These are phyloP conservation scores for Tylopilus rubrobrunneus DNA, from an alignment of 768 basidiomycete species.

Conservation along the genomic window DNA sequence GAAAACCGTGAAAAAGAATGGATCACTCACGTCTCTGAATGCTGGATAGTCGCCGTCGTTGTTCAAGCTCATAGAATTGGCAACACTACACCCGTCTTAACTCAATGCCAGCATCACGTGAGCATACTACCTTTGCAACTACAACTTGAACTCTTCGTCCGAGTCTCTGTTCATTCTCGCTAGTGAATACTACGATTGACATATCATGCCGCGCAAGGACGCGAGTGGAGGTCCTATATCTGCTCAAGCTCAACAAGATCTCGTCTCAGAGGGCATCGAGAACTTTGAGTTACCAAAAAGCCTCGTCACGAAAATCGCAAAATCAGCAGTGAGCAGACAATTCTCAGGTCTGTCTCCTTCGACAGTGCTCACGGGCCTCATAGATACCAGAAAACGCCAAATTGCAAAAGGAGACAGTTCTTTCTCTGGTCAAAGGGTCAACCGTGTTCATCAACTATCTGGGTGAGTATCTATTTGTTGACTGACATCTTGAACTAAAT, in stretches of 20 bases:
- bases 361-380: background rate
- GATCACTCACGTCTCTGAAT: conserved; percentile 1
- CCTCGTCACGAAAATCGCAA: conserved; percentile 80
- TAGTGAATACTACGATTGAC: background rate
- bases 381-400: conserved; percentile 85
- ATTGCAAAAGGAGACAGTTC: conserved; percentile 83
- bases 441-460: conserved; percentile 96
- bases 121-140: too few species aligned
- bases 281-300: conserved; percentile 86
- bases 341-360: conserved; percentile 5
- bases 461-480: conserved; percentile 42
- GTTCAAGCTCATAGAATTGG: too few species aligned
- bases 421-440: conserved; percentile 82
- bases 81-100: too few species aligned
- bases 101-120: too few species aligned
- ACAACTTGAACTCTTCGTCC: too few species aligned
- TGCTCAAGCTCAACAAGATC: conserved; percentile 76
- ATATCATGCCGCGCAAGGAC: conserved; percentile 69
- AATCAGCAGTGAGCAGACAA: conserved; percentile 60
- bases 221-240: conserved; percentile 48
- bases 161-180: too few species aligned
- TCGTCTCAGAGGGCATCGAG: conserved; percentile 81
- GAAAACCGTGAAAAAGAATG: background rate
- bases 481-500: background rate
- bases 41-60: too few species aligned